Conservation (phyloP, 2,329 filamentous ascomycete species). For the Ophiostoma piceae region DNA sequence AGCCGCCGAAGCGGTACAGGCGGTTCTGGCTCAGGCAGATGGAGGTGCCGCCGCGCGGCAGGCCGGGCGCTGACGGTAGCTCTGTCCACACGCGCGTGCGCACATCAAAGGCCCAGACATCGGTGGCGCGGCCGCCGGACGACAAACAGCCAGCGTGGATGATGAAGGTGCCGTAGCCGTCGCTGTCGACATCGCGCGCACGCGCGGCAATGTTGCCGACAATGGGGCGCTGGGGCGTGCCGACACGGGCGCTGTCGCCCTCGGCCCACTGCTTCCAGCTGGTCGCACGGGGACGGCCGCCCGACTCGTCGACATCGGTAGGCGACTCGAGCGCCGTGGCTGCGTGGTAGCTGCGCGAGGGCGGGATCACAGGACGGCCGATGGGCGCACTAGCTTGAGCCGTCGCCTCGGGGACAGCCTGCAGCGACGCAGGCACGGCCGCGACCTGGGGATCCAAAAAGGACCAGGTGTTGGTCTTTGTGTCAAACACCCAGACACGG, state of each 20-base stretch:
- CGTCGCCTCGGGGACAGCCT: not conserved
- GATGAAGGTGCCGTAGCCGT: conserved; percentile 64
- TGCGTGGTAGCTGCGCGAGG: conserved; percentile 66
- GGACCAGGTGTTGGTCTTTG: conserved; percentile 58
- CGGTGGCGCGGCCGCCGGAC: conserved; percentile 55
- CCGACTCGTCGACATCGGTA: conserved; percentile 28
- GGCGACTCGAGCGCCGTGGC: conserved; percentile 44
- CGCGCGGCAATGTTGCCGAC: conserved; percentile 52
- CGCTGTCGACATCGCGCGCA: conserved; percentile 55
- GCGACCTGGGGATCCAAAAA: conserved; percentile 53
- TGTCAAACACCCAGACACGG: conserved; percentile 70
- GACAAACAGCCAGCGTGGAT: conserved; percentile 71
- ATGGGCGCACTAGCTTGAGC: not conserved
- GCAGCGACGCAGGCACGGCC: conserved; percentile 33
- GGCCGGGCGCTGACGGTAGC: conserved; percentile 61
- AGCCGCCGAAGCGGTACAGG: conserved; percentile 76
- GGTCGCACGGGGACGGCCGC: conserved; percentile 35
- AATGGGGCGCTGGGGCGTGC: conserved; percentile 56
- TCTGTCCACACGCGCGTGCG: conserved; percentile 60
- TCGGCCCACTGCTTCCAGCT: conserved; percentile 54
- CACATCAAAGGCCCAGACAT: conserved; percentile 76
- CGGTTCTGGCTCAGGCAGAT: conserved; percentile 58
- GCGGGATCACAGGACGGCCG: conserved; percentile 44
- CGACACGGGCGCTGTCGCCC: conserved; percentile 49
- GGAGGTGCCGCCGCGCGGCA: conserved; percentile 60